Evolutionary conservation across 2,329 filamentous ascomycete genomes (phyloP).

Genomic region (Grosmannia huntii): DNA sequence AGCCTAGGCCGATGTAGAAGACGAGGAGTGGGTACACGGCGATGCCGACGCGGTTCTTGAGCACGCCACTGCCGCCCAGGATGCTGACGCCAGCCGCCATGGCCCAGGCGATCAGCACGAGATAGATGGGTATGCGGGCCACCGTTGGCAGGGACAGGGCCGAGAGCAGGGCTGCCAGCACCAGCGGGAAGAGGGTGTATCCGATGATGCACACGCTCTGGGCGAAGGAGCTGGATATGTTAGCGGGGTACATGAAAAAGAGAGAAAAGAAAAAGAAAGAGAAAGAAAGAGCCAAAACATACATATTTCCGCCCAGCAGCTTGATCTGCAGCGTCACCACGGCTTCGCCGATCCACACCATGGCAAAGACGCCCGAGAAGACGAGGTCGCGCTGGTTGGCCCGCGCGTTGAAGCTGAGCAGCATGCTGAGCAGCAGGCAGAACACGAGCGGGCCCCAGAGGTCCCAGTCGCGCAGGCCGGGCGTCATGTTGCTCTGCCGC

Average conservation of each 20-base stretch:
- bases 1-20: slow-evolving; percentile 87
- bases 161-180: slow-evolving; percentile 82
- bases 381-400: slow-evolving; percentile 74
- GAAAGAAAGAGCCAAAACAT: slow-evolving; percentile 25
- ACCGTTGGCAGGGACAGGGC: slow-evolving; percentile 70
- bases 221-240: slow-evolving; percentile 67
- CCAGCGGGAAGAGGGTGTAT: slow-evolving; percentile 93
- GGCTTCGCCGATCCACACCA: slow-evolving; percentile 93
- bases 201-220: slow-evolving; percentile 97
- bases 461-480: slow-evolving; percentile 91
- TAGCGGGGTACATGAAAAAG: neutral
- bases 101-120: slow-evolving; percentile 82
- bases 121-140: slow-evolving; percentile 78
- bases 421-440: slow-evolving; percentile 74
- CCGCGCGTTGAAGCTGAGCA: slow-evolving; percentile 72
- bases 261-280: neutral
- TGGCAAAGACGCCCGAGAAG: slow-evolving; percentile 91
- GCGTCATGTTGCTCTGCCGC: slow-evolving; percentile 61
- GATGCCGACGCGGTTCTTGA: slow-evolving; percentile 86
- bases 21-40: slow-evolving; percentile 92
- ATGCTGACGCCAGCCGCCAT: slow-evolving; percentile 93
- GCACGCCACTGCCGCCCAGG: slow-evolving; percentile 83
- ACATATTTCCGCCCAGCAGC: slow-evolving; percentile 93
- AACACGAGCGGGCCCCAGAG: slow-evolving; percentile 95
- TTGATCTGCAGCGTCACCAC: slow-evolving; percentile 98